phyloP scores from a whole-genome alignment of 768 basidiomycete genomes.

The Pholiota molesta region DNA sequence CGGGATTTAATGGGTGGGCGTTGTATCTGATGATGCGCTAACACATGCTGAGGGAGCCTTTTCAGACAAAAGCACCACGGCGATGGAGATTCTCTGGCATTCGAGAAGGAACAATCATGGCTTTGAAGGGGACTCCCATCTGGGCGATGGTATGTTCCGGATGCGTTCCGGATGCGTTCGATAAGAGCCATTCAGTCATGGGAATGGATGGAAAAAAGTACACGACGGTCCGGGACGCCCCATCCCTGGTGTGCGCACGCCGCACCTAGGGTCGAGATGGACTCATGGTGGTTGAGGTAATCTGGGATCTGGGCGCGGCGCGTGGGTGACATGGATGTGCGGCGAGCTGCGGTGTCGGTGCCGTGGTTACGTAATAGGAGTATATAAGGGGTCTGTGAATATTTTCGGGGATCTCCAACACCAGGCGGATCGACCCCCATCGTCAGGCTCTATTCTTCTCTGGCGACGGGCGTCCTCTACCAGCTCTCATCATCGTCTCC shows the following conservation, averaged over 20 bases:
- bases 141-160: neutral
- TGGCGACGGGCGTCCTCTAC: slow-evolving; percentile 30
- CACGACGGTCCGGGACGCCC: too few species aligned
- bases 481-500: slow-evolving; percentile 35
- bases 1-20: neutral
- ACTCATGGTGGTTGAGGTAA: too few species aligned
- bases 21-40: too few species aligned
- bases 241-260: too few species aligned
- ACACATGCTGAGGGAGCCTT: too few species aligned
- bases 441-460: slow-evolving; percentile 35
- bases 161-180: neutral
- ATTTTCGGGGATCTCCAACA: slow-evolving; percentile 34
- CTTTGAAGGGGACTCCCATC: neutral
- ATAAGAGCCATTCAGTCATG: neutral
- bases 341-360: slow-evolving; percentile 2
- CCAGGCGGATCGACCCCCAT: slow-evolving; percentile 55
- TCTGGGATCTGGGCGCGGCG: neutral
- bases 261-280: too few species aligned
- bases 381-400: slow-evolving; percentile 29
- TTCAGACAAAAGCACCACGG: too few species aligned
- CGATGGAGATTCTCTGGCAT: too few species aligned
- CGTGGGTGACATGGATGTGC: neutral
- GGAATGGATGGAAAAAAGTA: neutral
- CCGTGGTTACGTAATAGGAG: slow-evolving; percentile 31
- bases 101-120: neutral